These are phyloP conservation scores for Kuraishia borneana DNA, from an alignment of 805 yeast genomes.

Conservation along the genomic window DNA sequence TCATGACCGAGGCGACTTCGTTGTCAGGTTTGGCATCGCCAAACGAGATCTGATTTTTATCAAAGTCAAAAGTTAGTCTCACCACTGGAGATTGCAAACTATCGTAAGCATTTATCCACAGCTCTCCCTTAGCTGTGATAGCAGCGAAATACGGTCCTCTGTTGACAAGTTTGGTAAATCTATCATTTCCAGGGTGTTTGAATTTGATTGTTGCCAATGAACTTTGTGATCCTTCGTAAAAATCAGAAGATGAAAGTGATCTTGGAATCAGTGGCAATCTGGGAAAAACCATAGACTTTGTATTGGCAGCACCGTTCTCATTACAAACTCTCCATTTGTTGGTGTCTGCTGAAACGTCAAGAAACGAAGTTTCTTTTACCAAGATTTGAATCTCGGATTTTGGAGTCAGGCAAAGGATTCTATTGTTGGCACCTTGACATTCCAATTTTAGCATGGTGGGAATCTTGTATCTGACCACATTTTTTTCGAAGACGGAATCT, in stretches of 20 bases:
- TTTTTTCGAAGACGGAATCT: no score
- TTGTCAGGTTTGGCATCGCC: background rate
- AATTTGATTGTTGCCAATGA: background rate
- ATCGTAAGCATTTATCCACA: slow-evolving; percentile 4
- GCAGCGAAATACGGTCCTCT: slow-evolving; percentile 1
- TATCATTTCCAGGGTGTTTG: slow-evolving; percentile 1
- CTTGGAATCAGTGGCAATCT: background rate
- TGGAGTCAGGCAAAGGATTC: background rate
- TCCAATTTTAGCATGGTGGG: background rate
- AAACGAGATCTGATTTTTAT: background rate
- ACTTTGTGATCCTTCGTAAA: background rate
- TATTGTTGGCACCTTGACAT: background rate
- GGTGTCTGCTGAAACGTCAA: background rate
- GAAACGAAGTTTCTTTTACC: background rate
- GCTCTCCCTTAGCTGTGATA: slow-evolving; percentile 1
- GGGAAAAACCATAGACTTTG: background rate
- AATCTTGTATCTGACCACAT: no score
- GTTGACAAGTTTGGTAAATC: slow-evolving; percentile 1
- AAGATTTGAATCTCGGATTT: background rate
- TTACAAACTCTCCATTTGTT: background rate
- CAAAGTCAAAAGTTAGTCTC: slow-evolving; percentile 1
- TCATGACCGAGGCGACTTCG: background rate
- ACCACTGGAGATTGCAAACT: slow-evolving; percentile 2
- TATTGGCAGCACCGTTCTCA: background rate
- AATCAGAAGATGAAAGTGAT: background rate